Evolutionary conservation across 345 rosid genomes (phyloP).

Genomic region (Psidium friedrichsthalianum): DNA sequence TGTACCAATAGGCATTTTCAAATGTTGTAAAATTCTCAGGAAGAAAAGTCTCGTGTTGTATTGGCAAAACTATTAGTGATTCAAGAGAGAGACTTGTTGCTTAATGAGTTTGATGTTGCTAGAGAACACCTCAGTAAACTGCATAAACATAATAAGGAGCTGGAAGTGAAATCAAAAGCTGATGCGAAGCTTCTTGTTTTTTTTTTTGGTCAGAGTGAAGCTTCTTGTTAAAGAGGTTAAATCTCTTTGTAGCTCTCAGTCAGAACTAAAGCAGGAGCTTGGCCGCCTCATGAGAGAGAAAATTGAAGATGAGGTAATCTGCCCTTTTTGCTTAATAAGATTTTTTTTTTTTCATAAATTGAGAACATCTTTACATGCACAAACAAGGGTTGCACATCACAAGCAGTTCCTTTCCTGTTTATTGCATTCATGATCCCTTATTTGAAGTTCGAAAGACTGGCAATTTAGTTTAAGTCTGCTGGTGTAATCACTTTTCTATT

Average conservation of each 20-base stretch:
- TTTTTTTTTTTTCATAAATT: too few relatives aligned
- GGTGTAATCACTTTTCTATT: too few relatives aligned
- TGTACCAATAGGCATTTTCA: constrained; percentile 1
- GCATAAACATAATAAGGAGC: constrained; percentile 52
- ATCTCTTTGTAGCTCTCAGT: constrained; percentile 63
- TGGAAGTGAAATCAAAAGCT: constrained; percentile 81
- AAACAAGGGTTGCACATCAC: neutral
- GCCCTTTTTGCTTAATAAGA: neutral
- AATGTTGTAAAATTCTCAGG: constrained; percentile 36
- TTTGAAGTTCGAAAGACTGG: neutral
- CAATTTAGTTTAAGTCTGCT: neutral
- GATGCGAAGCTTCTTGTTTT: too few relatives aligned
- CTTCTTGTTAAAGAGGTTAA: constrained; percentile 90
- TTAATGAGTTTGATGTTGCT: constrained; percentile 42
- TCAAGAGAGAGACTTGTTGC: constrained; percentile 56
- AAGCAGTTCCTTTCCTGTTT: neutral
- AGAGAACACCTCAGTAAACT: constrained; percentile 48
- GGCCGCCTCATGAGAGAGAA: constrained; percentile 74
- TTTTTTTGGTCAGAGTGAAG: too few relatives aligned
- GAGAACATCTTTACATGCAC: neutral
- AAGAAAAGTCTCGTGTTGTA: constrained; percentile 41
- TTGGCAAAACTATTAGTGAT: constrained; percentile 33
- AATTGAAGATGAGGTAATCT: constrained; percentile 70
- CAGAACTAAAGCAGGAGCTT: constrained; percentile 69
- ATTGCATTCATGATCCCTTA: neutral